A percentile compares a stretch with the other conserved stretches of the same genome.
These are phyloP conservation scores for Kalmusia sp. DNA, from an alignment of 2,329 filamentous ascomycete genomes.

Conservation along the genomic window DNA sequence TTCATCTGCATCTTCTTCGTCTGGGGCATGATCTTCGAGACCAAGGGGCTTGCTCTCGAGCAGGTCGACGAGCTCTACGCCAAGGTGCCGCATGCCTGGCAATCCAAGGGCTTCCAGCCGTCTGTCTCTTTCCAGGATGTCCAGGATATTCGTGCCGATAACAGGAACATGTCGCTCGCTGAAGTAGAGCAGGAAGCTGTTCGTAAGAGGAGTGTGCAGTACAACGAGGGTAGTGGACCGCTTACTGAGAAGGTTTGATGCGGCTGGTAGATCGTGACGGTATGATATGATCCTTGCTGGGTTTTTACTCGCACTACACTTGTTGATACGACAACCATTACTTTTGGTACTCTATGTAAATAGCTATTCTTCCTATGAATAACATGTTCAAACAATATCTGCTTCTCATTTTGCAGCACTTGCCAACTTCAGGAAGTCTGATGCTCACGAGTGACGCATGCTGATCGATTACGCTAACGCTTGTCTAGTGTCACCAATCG, in stretches of 20 bases:
- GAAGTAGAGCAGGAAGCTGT: conserved; percentile 39
- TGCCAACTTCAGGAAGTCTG: too few relatives aligned
- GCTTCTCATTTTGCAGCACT: too few relatives aligned
- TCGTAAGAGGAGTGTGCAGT: conserved; percentile 43
- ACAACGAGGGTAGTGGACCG: conserved; percentile 25
- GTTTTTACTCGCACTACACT: too few relatives aligned
- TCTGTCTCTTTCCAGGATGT: conserved; percentile 48
- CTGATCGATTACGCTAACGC: too few relatives aligned
- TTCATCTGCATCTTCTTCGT: conserved; percentile 69
- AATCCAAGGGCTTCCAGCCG: conserved; percentile 71
- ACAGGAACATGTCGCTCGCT: conserved; percentile 38
- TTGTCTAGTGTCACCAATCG: too few relatives aligned
- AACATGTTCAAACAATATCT: too few relatives aligned
- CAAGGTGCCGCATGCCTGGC: conserved; percentile 73
- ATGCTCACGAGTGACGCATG: too few relatives aligned
- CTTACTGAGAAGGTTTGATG: conserved; percentile 16
- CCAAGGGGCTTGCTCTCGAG: conserved; percentile 77
- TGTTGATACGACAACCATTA: too few relatives aligned
- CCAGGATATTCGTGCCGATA: conserved; percentile 32
- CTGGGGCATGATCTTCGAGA: conserved; percentile 78
- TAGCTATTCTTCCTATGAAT: too few relatives aligned
- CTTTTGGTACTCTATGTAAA: too few relatives aligned
- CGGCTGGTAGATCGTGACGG: too few relatives aligned
- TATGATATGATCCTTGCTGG: too few relatives aligned
- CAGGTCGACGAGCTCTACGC: conserved; percentile 84